Base-by-base conservation (phyloP, 306 rosid species). In the Castanopsis chinensis region DNA sequence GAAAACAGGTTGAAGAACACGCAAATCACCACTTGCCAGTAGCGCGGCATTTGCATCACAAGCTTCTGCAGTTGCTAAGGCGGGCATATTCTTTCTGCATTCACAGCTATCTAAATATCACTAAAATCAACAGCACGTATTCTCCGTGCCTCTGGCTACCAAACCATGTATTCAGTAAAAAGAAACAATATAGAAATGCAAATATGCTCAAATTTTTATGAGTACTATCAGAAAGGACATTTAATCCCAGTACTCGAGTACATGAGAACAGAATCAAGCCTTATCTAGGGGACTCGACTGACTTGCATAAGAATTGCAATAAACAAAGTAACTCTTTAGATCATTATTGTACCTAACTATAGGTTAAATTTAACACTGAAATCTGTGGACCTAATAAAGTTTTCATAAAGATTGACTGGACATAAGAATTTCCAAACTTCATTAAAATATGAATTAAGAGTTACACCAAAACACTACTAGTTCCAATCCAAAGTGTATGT, bases 31-130 rank as follows among this genome's bases (percentile, higher is more conserved):
- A 6, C 78, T 82, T n/a, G 68, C 73, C 67, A 87, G 49, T 15
- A 80, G 85, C 32, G 77, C 63, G 12, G 83, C 52, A 64, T 87
- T 87, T 35, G 87, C 33, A 74, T 87, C 91, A 64, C 91, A 87
- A 25, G 75, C 52, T 57, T 87, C 91, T 12, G 71, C 45, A 30
- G 71, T 65, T 25, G 71, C 45, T 32, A 76, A 58, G 51, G 58
- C 65, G n/a, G 83, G 70, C 86, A 82, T 79, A 17, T 41, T 14
- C 7, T 20, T 35, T 43, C 72, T 68, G 72, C 53, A 68, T 5
- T 27, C 28, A 28, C 69, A 63, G 10, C 69, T 27, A 0, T 27
- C 69, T 5, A 63, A 5, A 28, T 63, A 13, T 63, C n/a, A 63
- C 17, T 63, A 12, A 63, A 25, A 5, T 63, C 69, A 63, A 27